Percentiles rank a stretch among this genome's conserved stretches.
phyloP scores from a whole-genome alignment of 116 monocot species.

The Trichopus zeylanicus region DNA sequence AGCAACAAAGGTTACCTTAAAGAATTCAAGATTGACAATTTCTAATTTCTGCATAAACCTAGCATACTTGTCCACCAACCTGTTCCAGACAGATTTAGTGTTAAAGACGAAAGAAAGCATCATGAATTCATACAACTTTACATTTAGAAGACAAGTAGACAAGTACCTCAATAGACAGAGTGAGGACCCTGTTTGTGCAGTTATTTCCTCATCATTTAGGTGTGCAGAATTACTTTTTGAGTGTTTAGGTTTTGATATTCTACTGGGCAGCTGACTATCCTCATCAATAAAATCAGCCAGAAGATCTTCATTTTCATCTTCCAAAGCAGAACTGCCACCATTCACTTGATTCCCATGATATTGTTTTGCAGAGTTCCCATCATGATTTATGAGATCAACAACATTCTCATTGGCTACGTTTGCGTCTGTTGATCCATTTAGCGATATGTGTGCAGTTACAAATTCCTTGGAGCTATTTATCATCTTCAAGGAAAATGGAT shows the following conservation, averaged over 20 bases:
- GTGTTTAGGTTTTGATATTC: constrained; percentile 49
- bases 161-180: constrained; percentile 76
- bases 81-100: constrained; percentile 21
- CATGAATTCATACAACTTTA: neutral
- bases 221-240: constrained; percentile 25
- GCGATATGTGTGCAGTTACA: constrained; percentile 15
- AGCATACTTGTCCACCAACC: constrained; percentile 99
- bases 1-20: constrained; percentile 55
- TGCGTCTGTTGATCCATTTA: constrained; percentile 28
- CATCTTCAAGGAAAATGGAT: constrained; percentile 65
- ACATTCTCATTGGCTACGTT: constrained; percentile 27
- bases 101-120: neutral
- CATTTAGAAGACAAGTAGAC: neutral
- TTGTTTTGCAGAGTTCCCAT: constrained; percentile 15
- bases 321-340: constrained; percentile 32
- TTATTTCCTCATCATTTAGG: constrained; percentile 76
- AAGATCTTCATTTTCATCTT: constrained; percentile 98
- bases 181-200: constrained; percentile 89
- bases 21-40: constrained; percentile 86
- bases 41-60: constrained; percentile 99
- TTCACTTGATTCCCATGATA: constrained; percentile 24
- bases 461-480: constrained; percentile 41
- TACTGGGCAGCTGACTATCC: constrained; percentile 96
- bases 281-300: constrained; percentile 99
- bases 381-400: constrained; percentile 27